phyloP scores from a whole-genome alignment of 441 rosid species.

The Erodium chrysanthum region DNA sequence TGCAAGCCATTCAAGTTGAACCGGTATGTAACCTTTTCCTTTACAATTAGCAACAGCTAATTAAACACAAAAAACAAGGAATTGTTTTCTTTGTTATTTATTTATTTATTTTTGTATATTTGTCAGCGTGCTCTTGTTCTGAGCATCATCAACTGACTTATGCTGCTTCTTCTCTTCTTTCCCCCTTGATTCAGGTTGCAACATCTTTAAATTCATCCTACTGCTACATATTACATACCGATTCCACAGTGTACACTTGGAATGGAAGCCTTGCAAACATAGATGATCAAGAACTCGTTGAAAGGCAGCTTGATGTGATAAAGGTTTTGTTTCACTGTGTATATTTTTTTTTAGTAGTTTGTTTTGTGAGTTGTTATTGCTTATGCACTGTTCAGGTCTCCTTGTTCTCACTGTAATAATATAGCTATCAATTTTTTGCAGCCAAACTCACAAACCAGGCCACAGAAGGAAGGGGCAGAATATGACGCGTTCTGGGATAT shows the following conservation, averaged over 20 bases:
- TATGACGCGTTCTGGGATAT: constrained; percentile 84
- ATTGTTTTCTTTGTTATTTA: too few species aligned
- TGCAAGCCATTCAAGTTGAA: constrained; percentile 97
- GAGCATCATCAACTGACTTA: too few species aligned
- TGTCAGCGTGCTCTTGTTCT: too few species aligned
- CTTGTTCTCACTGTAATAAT: constrained; percentile 11
- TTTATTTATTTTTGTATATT: too few species aligned
- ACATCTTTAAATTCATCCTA: constrained; percentile 83
- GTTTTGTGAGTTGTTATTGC: too few species aligned
- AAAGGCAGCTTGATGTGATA: constrained; percentile 85
- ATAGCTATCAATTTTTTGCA: constrained; percentile 28
- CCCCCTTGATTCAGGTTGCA: constrained; percentile 52
- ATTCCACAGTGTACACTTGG: constrained; percentile 75
- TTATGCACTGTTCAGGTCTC: too few species aligned
- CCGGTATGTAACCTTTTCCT: too few species aligned
- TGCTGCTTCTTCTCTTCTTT: too few species aligned
- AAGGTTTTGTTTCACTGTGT: too few species aligned
- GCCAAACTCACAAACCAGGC: constrained; percentile 71
- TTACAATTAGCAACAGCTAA: too few species aligned
- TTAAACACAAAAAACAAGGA: too few species aligned
- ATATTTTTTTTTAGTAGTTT: too few species aligned
- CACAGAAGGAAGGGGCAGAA: constrained; percentile 93
- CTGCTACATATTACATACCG: constrained; percentile 79
- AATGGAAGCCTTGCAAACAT: constrained; percentile 74
- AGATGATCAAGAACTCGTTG: constrained; percentile 75